These are phyloP conservation scores for Polytrichum formosum DNA, from an alignment of 225 moss, liverwort and hornwort genomes.

Conservation along the genomic window DNA sequence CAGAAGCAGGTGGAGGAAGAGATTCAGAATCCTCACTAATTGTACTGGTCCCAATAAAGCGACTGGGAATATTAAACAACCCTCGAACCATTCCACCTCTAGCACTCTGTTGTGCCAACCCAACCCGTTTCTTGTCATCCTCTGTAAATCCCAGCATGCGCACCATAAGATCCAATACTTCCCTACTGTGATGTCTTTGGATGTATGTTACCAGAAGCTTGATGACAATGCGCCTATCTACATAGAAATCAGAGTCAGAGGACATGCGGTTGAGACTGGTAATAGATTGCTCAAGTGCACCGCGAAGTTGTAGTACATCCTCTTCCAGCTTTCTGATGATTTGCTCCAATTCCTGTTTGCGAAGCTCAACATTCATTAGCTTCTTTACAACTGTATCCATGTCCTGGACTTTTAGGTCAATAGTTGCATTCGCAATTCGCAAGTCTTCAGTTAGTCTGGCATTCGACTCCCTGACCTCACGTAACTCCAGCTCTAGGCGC, in stretches of 20 bases:
- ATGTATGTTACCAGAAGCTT: conserved; percentile 98
- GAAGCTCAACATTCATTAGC: conserved; percentile 44
- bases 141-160: conserved; percentile 98
- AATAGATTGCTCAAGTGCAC: conserved; percentile 93
- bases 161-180: conserved; percentile 98
- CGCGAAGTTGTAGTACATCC: conserved; percentile 76
- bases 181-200: conserved; percentile 94
- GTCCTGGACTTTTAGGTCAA: conserved; percentile 71
- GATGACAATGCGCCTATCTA: conserved; percentile 99
- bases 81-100: conserved; percentile 89
- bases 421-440: conserved; percentile 63
- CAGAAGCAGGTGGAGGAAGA: conserved; percentile 51
- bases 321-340: conserved; percentile 75
- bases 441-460: conserved; percentile 54
- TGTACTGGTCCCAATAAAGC: conserved; percentile 89
- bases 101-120: conserved; percentile 85
- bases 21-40: conserved; percentile 73
- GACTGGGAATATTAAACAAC: conserved; percentile 85
- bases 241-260: conserved; percentile 90
- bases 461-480: conserved; percentile 69
- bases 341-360: conserved; percentile 46
- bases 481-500: conserved; percentile 71
- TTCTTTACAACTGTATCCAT: conserved; percentile 57
- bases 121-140: conserved; percentile 86
- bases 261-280: conserved; percentile 90